phyloP scores from a whole-genome alignment of 306 rosid genomes.

The Castanea crenata region DNA sequence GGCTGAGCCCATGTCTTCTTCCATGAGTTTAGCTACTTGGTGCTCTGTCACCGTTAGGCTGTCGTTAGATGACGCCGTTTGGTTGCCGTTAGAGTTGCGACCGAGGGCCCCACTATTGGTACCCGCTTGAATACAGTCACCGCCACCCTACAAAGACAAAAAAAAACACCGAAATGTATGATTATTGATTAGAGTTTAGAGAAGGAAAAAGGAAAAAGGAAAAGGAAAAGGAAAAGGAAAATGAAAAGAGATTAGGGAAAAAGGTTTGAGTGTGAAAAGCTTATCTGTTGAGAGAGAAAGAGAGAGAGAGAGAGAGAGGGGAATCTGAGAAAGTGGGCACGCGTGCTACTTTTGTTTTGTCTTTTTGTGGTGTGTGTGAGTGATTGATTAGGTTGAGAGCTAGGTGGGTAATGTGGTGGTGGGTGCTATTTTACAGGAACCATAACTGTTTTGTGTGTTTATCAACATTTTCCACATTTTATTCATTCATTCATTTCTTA shows the following conservation, averaged over 20 bases:
- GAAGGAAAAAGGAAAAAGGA: background rate
- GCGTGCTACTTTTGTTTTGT: conserved; percentile 82
- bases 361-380: conserved; percentile 39
- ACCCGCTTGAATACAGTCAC: conserved; percentile 61
- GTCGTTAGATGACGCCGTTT: conserved; percentile 58
- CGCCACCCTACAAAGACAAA: conserved; percentile 59
- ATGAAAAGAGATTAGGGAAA: conserved; percentile 6
- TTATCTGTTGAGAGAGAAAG: conserved; percentile 12
- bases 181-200: background rate
- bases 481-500: conserved; percentile 1
- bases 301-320: conserved; percentile 22
- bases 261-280: conserved; percentile 1
- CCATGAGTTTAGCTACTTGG: conserved; percentile 93
- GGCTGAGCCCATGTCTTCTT: conserved; percentile 98
- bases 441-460: background rate
- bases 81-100: conserved; percentile 31
- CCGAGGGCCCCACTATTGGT: conserved; percentile 30
- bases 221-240: too few species aligned
- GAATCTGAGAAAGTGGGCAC: conserved; percentile 75
- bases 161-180: conserved; percentile 1
- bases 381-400: conserved; percentile 22
- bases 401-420: too few species aligned
- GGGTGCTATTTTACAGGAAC: too few species aligned
- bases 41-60: conserved; percentile 81
- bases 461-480: conserved; percentile 21